Conservation (phyloP, 116 monocot species). For the Trichopus zeylanicus region DNA sequence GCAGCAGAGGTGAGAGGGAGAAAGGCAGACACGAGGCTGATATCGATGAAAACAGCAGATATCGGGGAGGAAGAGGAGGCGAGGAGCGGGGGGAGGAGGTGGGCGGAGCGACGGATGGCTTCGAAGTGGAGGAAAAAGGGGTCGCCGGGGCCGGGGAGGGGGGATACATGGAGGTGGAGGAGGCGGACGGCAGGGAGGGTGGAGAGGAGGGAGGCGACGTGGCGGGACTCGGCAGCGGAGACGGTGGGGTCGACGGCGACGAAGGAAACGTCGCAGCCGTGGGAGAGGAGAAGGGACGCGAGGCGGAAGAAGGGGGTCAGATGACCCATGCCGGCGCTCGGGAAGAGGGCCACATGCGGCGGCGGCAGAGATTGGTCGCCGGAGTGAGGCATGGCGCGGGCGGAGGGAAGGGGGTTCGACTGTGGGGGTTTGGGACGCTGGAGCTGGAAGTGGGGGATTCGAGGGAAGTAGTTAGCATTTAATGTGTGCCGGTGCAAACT, state of each 20-base stretch:
- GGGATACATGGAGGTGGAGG: constrained; percentile 12
- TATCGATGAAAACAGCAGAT: constrained; percentile 7
- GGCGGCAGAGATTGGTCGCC: background rate
- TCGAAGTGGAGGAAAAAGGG: constrained; percentile 26
- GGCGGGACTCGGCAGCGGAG: constrained; percentile 12
- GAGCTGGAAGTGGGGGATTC: too few species aligned
- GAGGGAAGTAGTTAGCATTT: too few species aligned
- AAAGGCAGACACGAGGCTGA: constrained; percentile 2
- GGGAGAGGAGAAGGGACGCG: constrained; percentile 1
- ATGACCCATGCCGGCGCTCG: constrained; percentile 22
- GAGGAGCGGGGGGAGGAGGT: constrained; percentile 5
- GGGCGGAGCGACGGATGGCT: constrained; percentile 9
- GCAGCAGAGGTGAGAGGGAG: background rate
- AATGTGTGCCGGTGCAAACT: too few species aligned
- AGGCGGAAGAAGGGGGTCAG: constrained; percentile 15
- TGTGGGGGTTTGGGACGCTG: too few species aligned
- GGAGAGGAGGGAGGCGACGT: constrained; percentile 9
- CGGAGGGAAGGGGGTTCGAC: too few species aligned
- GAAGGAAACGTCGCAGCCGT: constrained; percentile 18
- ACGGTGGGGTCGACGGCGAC: constrained; percentile 13
- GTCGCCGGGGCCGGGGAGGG: constrained; percentile 9
- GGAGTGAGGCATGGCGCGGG: background rate
- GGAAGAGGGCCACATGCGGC: constrained; percentile 16
- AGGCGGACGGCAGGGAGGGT: constrained; percentile 4
- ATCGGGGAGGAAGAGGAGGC: background rate